Evolutionary conservation across 1,284 basidiomycete species (phyloP), one percentile per base, ranked within the genome.

Genomic region (Ganoderma boninense): DNA sequence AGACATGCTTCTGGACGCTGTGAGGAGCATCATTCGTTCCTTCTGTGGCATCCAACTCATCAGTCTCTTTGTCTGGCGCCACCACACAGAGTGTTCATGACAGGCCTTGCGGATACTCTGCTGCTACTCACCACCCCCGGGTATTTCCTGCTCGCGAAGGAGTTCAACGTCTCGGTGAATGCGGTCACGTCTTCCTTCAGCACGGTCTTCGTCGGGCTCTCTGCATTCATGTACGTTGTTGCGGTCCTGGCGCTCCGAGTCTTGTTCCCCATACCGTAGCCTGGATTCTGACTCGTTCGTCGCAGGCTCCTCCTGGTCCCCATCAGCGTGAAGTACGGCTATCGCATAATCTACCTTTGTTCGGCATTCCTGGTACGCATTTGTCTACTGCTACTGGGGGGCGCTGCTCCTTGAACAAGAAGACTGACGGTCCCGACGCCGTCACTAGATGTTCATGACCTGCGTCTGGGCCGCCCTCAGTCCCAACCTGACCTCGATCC

Each of bases 381-480:
- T 7, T 40, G 11, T 40, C 65, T 18, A 35, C 13, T 1, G 4
- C 40, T 40, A 40, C 38, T 40, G 11, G 38, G 8, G 8, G 11
- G 38, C 38, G 8, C 38, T 32, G 32, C 40, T 65, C 14, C 6
- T n/a, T 3, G 46, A 26, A 23, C 18, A 7, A 2, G 18, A 4
- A 8, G 56, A 11, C 7, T 40, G 7, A 40, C 6, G 11, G 38
- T 2, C 38, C 11, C 8, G 3, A 32, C 32, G 32, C 32, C 5
- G 32, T 32, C 5, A 32, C 32, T 38, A 84, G 83, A 84, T 85
- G 83, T 85, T 86, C 74, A 79, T 85, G 29, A 80, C 81, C 0
- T 84, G 83, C 67, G 83, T 86, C 44, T 86, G 85, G 84, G 82
- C 81, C 69, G 84, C 83, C 6, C 77, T 81, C 26, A 82, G 83